Conservation (phyloP, 768 basidiomycete species). For the Leucosporidium scottii region DNA sequence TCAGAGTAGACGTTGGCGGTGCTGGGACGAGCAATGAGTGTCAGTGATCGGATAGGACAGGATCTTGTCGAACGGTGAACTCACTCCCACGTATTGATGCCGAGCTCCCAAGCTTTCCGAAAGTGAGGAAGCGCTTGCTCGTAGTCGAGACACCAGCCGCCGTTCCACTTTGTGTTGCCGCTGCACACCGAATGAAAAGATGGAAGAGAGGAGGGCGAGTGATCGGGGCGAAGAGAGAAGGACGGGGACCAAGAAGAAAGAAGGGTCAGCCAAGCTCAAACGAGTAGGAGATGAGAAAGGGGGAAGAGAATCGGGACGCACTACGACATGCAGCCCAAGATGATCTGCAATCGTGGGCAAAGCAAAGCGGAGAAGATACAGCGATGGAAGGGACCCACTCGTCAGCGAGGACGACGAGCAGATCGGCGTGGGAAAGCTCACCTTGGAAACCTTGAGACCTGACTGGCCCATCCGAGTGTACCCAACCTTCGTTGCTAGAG, state of each 20-base stretch:
- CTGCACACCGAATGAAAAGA: no score
- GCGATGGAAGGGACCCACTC: no score
- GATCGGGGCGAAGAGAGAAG: not conserved
- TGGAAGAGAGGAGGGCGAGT: no score
- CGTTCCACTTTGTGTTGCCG: no score
- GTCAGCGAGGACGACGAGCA: no score
- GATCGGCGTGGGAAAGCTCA: not conserved
- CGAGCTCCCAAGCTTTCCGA: slow-evolving; percentile 55
- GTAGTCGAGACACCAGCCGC: slow-evolving; percentile 33
- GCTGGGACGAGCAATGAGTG: slow-evolving; percentile 28
- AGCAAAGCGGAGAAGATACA: no score
- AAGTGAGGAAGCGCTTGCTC: slow-evolving; percentile 54
- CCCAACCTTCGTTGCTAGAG: not conserved
- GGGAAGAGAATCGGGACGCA: no score
- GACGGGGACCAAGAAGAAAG: slow-evolving; percentile 27
- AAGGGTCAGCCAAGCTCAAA: no score
- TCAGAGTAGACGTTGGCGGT: slow-evolving; percentile 53
- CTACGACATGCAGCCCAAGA: slow-evolving; percentile 50
- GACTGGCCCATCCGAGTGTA: slow-evolving; percentile 50
- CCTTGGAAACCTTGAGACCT: slow-evolving; percentile 57
- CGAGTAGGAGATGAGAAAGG: no score
- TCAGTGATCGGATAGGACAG: no score
- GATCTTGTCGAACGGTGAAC: no score
- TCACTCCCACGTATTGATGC: slow-evolving; percentile 53
- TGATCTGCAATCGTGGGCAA: slow-evolving; percentile 42